These are phyloP conservation scores for Aspergillus sojae DNA, from an alignment of 2,329 filamentous ascomycete species.

Conservation along the genomic window DNA sequence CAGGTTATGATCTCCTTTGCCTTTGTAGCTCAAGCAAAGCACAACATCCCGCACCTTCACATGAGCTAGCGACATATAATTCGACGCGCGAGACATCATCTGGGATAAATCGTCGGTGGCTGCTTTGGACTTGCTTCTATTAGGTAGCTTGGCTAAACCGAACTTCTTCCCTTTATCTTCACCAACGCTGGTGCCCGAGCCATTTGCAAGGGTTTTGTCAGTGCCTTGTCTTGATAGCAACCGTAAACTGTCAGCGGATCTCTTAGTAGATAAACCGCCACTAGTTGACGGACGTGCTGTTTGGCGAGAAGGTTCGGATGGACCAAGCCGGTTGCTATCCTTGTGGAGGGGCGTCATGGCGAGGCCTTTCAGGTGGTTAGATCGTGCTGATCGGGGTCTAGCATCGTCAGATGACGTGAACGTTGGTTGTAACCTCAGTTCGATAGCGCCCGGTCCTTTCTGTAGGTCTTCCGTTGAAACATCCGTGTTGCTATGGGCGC, in stretches of 20 bases:
- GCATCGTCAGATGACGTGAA: constrained; percentile 58
- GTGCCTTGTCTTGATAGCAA: constrained; percentile 38
- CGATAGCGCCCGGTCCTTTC: constrained; percentile 72
- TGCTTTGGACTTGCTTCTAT: constrained; percentile 61
- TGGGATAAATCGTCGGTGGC: constrained; percentile 87
- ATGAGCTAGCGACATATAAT: constrained; percentile 96
- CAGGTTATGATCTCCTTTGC: constrained; percentile 90
- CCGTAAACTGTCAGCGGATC: constrained; percentile 45
- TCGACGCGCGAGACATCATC: constrained; percentile 94
- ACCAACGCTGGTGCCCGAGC: constrained; percentile 29
- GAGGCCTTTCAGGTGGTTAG: constrained; percentile 34
- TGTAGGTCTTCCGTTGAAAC: constrained; percentile 49
- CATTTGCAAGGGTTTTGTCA: constrained; percentile 39
- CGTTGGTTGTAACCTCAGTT: constrained; percentile 81
- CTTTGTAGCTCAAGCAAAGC: constrained; percentile 93
- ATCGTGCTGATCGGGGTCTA: constrained; percentile 31
- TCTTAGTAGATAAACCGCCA: constrained; percentile 40
- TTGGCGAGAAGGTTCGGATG: constrained; percentile 18
- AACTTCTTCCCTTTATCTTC: constrained; percentile 54
- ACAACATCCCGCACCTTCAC: constrained; percentile 95
- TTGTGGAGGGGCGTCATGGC: constrained; percentile 38
- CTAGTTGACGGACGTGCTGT: constrained; percentile 32
- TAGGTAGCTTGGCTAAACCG: constrained; percentile 46
- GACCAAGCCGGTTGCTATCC: constrained; percentile 27
- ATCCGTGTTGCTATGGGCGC: constrained; percentile 44